Conservation (phyloP, 192 early-diverging fungal species). For the Spizellomyces punctatus region DNA sequence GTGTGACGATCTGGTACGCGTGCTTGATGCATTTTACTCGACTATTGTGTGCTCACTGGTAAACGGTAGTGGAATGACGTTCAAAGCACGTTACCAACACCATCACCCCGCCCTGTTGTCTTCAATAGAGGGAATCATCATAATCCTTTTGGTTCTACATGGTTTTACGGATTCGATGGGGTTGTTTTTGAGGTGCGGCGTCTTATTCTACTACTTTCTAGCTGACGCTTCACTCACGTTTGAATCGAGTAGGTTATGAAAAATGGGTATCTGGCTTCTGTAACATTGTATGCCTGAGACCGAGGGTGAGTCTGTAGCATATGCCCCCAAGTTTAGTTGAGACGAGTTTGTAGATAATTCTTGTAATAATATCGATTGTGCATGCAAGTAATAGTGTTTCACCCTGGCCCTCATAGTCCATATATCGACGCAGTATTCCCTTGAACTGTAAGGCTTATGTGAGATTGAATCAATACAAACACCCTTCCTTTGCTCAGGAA, state of each 20-base stretch:
- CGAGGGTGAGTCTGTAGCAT: neutral
- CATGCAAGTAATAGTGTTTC: too few species aligned
- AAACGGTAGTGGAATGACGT: conserved; percentile 17
- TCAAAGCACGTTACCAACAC: conserved; percentile 26
- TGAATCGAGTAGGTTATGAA: conserved; percentile 40
- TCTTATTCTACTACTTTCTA: too few species aligned
- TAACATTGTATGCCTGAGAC: conserved; percentile 36
- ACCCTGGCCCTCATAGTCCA: too few species aligned
- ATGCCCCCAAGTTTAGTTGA: too few species aligned
- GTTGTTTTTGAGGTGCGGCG: conserved; percentile 30
- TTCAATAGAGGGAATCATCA: conserved; percentile 42
- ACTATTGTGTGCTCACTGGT: neutral
- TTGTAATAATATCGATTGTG: too few species aligned
- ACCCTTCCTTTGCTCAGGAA: too few species aligned
- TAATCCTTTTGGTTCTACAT: conserved; percentile 73
- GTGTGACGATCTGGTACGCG: neutral
- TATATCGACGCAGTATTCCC: too few species aligned
- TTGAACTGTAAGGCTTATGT: too few species aligned
- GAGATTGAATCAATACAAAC: too few species aligned
- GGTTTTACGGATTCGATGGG: conserved; percentile 62
- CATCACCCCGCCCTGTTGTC: conserved; percentile 52
- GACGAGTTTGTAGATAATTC: too few species aligned
- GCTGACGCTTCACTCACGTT: too few species aligned
- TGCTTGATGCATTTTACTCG: too few species aligned
- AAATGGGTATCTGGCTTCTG: conserved; percentile 61